Conservation (phyloP, 371 early-diverging fungal species). For the Mucor saturninus region DNA sequence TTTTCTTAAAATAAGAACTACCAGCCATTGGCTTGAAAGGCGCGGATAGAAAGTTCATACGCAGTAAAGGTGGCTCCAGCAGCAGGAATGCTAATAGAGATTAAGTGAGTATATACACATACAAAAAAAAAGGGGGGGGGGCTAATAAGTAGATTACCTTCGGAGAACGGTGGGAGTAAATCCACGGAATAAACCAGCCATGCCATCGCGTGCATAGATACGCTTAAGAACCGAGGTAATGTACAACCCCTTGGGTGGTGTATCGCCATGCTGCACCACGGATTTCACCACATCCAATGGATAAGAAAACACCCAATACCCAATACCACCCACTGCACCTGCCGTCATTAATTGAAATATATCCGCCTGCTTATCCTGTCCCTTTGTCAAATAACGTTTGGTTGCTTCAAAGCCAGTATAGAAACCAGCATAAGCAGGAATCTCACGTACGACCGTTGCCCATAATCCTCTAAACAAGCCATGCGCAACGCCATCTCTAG, state of each 20-base stretch:
- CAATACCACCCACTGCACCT: constrained; percentile 77
- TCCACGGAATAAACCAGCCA: constrained; percentile 65
- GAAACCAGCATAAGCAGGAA: constrained; percentile 86
- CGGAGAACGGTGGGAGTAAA: constrained; percentile 61
- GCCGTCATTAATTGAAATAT: constrained; percentile 71
- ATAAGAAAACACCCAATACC: constrained; percentile 84
- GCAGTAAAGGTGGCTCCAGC: constrained; percentile 81
- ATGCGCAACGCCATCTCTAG: constrained; percentile 65
- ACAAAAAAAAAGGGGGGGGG: too few species aligned
- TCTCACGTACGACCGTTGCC: constrained; percentile 77
- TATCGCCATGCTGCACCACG: constrained; percentile 65
- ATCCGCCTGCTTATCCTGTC: constrained; percentile 53
- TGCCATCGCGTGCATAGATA: constrained; percentile 61
- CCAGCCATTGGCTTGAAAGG: constrained; percentile 37
- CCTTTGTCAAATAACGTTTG: constrained; percentile 62
- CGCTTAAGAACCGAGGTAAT: constrained; percentile 53
- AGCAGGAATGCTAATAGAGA: constrained; percentile 60
- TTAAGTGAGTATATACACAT: background rate
- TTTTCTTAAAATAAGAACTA: background rate
- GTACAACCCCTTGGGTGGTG: constrained; percentile 69
- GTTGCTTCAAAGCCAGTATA: constrained; percentile 80
- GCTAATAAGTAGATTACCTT: constrained; percentile 24
- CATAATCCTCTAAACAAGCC: constrained; percentile 83
- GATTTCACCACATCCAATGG: constrained; percentile 88
- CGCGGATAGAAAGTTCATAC: constrained; percentile 72